Evolutionary conservation across 1,284 basidiomycete genomes (phyloP), one percentile per base, ranked within the genome.

Genomic region (Cerioporus squamosus): DNA sequence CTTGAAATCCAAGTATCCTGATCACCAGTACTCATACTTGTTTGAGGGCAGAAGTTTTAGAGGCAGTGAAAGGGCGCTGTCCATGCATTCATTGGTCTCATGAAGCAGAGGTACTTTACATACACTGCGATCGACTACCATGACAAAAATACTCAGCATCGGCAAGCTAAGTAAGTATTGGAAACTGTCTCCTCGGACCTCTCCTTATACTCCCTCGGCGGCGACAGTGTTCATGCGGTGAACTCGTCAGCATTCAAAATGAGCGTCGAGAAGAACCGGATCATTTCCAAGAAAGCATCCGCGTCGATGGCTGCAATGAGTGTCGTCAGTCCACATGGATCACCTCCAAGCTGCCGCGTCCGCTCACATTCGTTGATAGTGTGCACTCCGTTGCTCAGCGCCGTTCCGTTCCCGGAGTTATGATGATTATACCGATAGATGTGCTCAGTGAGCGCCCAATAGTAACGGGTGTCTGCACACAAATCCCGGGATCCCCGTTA

Each of bases 391-490:
- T 75, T 75, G 64, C 72, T 62, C 71, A 70, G 49, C 56, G 61
- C 75, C 44, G 69, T 74, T 12, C 69, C 67, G 59, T 75, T 74
- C n/a, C 64, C 64, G 31, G 62, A 65, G 57, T 73, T 71, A 49
- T 71, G 67, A 62, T 82, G 81, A 52, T 73, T 74, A 63, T 83
- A 82, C 15, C 81, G 79, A 69, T 81, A 76, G 58, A 82, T 82
- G 50, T 82, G 78, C n/a, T 64, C 61, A 0, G 80, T 79, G 24
- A 82, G 66, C 31, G 74, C 72, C 81, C 81, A 82, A 60, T 83
- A 82, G 62, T 72, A 75, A 8, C 68, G 68, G 20, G 81, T 82
- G 57, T 82, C 80, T 80, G 63, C 43, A 31, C 42, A 48, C 18
- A 20, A 36, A 24, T 23, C 9, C 36, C 47, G 36, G 20, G 15